Base-by-base conservation (phyloP, 2,329 filamentous ascomycete species). In the Colletotrichum cordylinicola region DNA sequence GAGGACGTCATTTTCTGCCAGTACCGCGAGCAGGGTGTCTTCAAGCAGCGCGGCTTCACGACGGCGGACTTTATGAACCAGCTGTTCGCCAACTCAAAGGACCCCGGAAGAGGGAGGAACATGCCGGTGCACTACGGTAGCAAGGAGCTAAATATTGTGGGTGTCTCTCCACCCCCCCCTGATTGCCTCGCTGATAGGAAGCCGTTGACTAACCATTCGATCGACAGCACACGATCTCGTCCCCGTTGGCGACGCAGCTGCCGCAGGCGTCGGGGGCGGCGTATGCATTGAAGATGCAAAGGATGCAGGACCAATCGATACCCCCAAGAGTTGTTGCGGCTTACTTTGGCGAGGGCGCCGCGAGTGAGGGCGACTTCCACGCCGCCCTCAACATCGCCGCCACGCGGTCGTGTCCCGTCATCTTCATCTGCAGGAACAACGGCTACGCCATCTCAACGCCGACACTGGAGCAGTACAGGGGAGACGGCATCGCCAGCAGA, bases 41-140 rank as follows among this genome's bases (percentile, higher is more conserved):
- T 98, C 83, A 91, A 94, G 78, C 94, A 98, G 84, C 92, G 97
- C 48, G 97, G 97, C 4, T 98, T 96, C 83, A 94, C 92, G 0
- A 89, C 98, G 61, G 92, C 93, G 64, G 93, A 98, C 75, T 98
- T 98, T 82, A 98, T 99, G 97, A 94, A 92, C 80, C 97, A 99
- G 84, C 87, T 99, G 10, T 98, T 98, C 86, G 93, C 96, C 24
- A 98, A 98, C 82, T 90, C 88, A 70, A 91, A 95, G 78, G 97
- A 99, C 80, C 85, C 89, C 1, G 96, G 96, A 2, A 91, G 90
- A 76, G 97, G 96, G 2, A 92, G 96, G 77, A 98, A 98, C 81
- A 99, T 99, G 97, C 97, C 97, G 1, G 95, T 98, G 16, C 97
- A 99, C 85, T 99, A 98, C 81, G 96, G 96, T 62, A 96, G 94